Conservation (phyloP, 208 protist species). For the Trypanosoma melophagium region DNA sequence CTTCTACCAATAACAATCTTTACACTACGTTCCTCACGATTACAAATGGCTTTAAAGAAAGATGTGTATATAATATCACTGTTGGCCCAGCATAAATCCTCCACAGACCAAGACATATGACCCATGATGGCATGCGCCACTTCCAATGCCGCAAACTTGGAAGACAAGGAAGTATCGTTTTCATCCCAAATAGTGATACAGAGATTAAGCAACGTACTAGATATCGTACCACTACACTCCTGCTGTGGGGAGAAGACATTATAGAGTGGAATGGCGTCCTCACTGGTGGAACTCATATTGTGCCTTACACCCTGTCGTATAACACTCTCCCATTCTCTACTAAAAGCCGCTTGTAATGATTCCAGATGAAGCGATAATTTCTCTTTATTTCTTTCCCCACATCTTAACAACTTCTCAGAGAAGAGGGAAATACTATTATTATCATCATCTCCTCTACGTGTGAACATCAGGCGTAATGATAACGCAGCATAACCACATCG, state of each 20-base stretch:
- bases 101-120: conserved; percentile 33
- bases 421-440: not conserved
- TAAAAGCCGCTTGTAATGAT: conserved; percentile 23
- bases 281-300: not conserved
- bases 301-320: not conserved
- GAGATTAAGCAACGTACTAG: conserved; percentile 16
- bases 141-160: conserved; percentile 20
- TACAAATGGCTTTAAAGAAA: conserved; percentile 39
- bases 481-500: conserved; percentile 27
- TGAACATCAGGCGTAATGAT: conserved; percentile 8
- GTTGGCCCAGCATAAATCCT: conserved; percentile 32
- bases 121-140: conserved; percentile 27
- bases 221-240: not conserved
- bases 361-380: conserved; percentile 10
- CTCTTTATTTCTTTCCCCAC: not conserved
- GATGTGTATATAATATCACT: conserved; percentile 26
- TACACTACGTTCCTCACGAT: conserved; percentile 19
- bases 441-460: conserved; percentile 7
- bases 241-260: not conserved
- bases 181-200: conserved; percentile 30
- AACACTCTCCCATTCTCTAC: conserved; percentile 13
- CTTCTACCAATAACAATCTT: conserved; percentile 14
- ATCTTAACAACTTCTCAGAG: not conserved
- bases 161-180: not conserved
- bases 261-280: not conserved